Percentiles rank a stretch among this genome's conserved stretches.
Conservation (phyloP, 768 basidiomycete genomes). For the Candolleomyces aberdarensis region DNA sequence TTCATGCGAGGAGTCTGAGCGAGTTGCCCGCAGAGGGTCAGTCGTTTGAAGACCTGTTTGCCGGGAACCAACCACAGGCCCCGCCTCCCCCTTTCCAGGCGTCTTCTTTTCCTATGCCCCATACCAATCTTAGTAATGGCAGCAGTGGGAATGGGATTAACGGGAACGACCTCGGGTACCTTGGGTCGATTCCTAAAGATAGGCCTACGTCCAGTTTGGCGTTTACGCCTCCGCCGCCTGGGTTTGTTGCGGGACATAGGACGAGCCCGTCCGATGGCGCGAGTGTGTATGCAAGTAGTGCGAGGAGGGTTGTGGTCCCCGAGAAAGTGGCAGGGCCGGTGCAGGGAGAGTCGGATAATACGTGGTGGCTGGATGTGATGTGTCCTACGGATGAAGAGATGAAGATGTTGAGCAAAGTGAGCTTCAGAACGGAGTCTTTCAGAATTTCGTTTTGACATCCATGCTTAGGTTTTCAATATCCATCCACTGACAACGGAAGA, state of each 20-base stretch:
- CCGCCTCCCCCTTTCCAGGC: constrained; percentile 6
- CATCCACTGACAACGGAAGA: constrained; percentile 99
- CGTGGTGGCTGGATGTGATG: constrained; percentile 97
- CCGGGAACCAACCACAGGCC: constrained; percentile 36
- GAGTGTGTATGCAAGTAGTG: not conserved
- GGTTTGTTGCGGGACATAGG: not conserved
- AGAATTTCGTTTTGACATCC: not conserved
- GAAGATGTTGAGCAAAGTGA: constrained; percentile 91
- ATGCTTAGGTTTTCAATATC: constrained; percentile 84
- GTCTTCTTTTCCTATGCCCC: not conserved
- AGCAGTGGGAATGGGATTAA: not conserved
- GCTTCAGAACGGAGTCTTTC: constrained; percentile 12
- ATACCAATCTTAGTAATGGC: too few relatives aligned
- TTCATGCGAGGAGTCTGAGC: constrained; percentile 88
- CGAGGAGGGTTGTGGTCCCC: constrained; percentile 9
- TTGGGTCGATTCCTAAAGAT: constrained; percentile 10
- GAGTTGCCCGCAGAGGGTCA: constrained; percentile 95
- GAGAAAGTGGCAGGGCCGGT: not conserved
- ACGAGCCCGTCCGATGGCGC: constrained; percentile 4
- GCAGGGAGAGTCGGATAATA: constrained; percentile 59
- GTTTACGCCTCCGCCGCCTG: constrained; percentile 14
- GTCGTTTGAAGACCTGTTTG: constrained; percentile 87
- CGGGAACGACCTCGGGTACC: constrained; percentile 7
- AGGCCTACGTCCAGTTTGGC: constrained; percentile 17
- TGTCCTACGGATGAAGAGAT: constrained; percentile 98